Percentiles rank a stretch among this genome's conserved stretches.
phyloP scores from a whole-genome alignment of 306 rosid genomes.

The Ammopiptanthus mongolicus region DNA sequence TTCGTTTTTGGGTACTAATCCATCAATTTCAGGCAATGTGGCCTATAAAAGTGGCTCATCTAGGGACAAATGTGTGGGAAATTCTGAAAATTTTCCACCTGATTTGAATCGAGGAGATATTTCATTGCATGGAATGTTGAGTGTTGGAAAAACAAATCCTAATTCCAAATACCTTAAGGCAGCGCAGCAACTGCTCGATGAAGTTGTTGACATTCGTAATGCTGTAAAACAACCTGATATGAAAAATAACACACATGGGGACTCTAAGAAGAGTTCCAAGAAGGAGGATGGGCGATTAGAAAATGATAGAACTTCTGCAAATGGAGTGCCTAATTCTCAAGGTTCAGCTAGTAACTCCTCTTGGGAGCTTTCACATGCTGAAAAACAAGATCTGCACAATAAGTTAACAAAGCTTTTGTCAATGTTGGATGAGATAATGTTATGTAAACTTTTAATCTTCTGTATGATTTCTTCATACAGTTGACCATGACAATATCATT shows the following conservation, averaged over 20 bases:
- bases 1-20: constrained; percentile 50
- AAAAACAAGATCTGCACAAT: constrained; percentile 72
- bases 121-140: constrained; percentile 47
- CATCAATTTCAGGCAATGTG: constrained; percentile 38
- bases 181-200: constrained; percentile 72
- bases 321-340: constrained; percentile 42
- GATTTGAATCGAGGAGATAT: constrained; percentile 42
- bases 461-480: background rate
- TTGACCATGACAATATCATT: background rate
- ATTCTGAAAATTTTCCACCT: constrained; percentile 38
- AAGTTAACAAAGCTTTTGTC: constrained; percentile 65
- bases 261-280: constrained; percentile 25
- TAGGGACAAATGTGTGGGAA: constrained; percentile 47
- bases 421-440: constrained; percentile 73
- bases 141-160: constrained; percentile 45
- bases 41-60: constrained; percentile 42
- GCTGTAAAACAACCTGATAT: constrained; percentile 42
- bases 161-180: constrained; percentile 70
- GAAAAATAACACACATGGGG: constrained; percentile 39
- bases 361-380: constrained; percentile 63
- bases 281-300: constrained; percentile 42
- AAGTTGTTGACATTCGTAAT: constrained; percentile 63
- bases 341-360: constrained; percentile 41
- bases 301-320: constrained; percentile 38
- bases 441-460: too few species aligned